phyloP scores from a whole-genome alignment of 2,329 filamentous ascomycete species.

The Aspergillus viridinutans region DNA sequence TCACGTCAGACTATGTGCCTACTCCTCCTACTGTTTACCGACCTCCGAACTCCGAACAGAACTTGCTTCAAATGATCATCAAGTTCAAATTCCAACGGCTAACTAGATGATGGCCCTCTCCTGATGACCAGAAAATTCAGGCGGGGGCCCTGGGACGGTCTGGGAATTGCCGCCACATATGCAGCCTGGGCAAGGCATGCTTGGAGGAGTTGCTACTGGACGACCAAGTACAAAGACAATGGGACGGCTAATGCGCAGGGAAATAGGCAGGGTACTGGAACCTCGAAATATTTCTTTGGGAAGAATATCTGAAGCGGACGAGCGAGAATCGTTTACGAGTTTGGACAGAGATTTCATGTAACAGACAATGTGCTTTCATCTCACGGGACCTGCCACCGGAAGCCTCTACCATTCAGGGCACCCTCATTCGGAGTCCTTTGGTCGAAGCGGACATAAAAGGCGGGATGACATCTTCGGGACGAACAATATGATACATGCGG shows the following conservation, averaged over 20 bases:
- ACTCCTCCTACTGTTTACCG: too few relatives aligned
- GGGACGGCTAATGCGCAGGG: slow-evolving; percentile 12
- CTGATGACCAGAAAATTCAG: slow-evolving; percentile 12
- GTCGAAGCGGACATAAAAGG: neutral
- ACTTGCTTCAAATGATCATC: neutral
- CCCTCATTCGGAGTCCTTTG: neutral
- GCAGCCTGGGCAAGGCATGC: slow-evolving; percentile 15
- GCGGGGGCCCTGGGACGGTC: slow-evolving; percentile 2
- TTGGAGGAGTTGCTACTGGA: slow-evolving; percentile 21
- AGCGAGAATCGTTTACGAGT: neutral
- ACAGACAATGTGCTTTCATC: neutral
- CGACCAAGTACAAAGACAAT: slow-evolving; percentile 15
- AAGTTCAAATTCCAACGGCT: neutral
- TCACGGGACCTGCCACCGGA: too few relatives aligned
- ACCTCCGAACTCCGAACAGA: neutral
- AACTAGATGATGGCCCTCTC: neutral
- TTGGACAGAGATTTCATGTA: neutral
- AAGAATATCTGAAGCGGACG: slow-evolving; percentile 1
- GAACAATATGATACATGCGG: neutral
- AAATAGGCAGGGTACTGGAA: slow-evolving; percentile 15
- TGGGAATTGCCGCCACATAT: slow-evolving; percentile 17
- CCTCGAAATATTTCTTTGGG: slow-evolving; percentile 12
- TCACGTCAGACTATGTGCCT: neutral
- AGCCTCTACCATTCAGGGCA: neutral
- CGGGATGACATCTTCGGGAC: neutral